These are phyloP conservation scores for Blakeslea trispora DNA, from an alignment of 371 early-diverging fungal species.

Conservation along the genomic window DNA sequence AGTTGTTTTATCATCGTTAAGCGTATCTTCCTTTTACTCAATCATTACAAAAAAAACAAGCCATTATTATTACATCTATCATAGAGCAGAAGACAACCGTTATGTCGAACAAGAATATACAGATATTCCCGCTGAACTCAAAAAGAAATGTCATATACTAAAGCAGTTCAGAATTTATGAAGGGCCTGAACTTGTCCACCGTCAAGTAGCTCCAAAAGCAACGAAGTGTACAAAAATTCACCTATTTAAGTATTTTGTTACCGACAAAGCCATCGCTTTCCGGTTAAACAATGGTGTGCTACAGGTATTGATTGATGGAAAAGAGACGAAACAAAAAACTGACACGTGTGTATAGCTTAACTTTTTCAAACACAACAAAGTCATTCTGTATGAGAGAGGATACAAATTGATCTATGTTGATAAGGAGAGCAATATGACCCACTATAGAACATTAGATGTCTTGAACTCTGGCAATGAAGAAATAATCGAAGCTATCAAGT, in stretches of 20 bases:
- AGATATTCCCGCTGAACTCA: slow-evolving; percentile 3
- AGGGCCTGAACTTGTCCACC: slow-evolving; percentile 12
- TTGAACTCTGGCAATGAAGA: slow-evolving; percentile 9
- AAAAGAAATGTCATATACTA: slow-evolving; percentile 12
- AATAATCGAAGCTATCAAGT: slow-evolving; percentile 3
- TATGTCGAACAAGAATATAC: slow-evolving; percentile 29
- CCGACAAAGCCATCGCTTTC: slow-evolving; percentile 73
- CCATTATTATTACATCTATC: slow-evolving; percentile 10
- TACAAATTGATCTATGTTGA: slow-evolving; percentile 17
- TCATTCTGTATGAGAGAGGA: slow-evolving; percentile 56
- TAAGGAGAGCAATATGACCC: not conserved
- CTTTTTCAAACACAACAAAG: slow-evolving; percentile 71
- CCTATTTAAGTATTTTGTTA: slow-evolving; percentile 67
- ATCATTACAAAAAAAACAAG: not conserved
- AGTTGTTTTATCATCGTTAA: slow-evolving; percentile 19
- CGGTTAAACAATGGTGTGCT: slow-evolving; percentile 68
- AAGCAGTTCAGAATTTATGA: slow-evolving; percentile 7
- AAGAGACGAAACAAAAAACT: not conserved
- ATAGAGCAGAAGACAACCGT: slow-evolving; percentile 1
- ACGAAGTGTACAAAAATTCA: slow-evolving; percentile 35
- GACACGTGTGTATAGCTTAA: slow-evolving; percentile 54
- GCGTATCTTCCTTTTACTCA: not conserved
- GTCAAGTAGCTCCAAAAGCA: slow-evolving; percentile 20
- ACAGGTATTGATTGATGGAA: slow-evolving; percentile 52
- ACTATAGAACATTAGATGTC: slow-evolving; percentile 11